Conservation (phyloP, 495 filamentous ascomycete species). For the Penicillium pancosmium region DNA sequence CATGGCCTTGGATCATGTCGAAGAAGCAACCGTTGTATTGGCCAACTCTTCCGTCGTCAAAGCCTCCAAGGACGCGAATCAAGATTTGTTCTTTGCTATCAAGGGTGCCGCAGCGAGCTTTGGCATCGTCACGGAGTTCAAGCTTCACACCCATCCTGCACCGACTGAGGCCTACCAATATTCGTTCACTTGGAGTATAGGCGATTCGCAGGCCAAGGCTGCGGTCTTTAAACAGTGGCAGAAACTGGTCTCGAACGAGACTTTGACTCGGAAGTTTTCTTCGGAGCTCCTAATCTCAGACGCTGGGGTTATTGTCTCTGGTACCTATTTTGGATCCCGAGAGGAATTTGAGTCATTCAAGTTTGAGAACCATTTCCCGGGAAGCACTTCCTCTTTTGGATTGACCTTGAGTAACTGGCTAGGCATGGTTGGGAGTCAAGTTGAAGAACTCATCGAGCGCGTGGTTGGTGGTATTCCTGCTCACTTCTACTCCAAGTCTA, state of each 20-base stretch:
- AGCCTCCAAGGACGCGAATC: constrained; percentile 38
- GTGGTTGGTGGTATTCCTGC: constrained; percentile 36
- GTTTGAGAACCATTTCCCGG: constrained; percentile 35
- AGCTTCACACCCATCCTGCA: constrained; percentile 41
- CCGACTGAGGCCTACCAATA: constrained; percentile 42
- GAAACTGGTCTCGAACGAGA: constrained; percentile 35
- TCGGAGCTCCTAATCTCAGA: constrained; percentile 35
- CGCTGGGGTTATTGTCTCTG: constrained; percentile 34
- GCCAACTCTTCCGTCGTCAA: constrained; percentile 55
- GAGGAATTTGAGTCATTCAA: constrained; percentile 42
- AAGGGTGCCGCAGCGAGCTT: constrained; percentile 50
- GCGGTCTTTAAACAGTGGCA: constrained; percentile 46
- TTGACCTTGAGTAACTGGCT: constrained; percentile 59
- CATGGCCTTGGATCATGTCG: constrained; percentile 63
- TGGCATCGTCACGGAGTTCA: constrained; percentile 52
- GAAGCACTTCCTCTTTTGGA: constrained; percentile 28
- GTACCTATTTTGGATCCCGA: constrained; percentile 44
- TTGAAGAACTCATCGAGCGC: constrained; percentile 42
- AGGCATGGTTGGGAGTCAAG: constrained; percentile 49
- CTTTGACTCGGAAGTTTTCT: constrained; percentile 56
- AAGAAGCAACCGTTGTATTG: constrained; percentile 62
- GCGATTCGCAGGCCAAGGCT: constrained; percentile 26
- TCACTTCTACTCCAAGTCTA: constrained; percentile 49
- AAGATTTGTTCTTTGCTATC: constrained; percentile 56
- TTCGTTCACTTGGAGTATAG: constrained; percentile 41